Evolutionary conservation across 306 rosid genomes (phyloP), one percentile per base, ranked within the genome.

Genomic region (Rosa lucieae): DNA sequence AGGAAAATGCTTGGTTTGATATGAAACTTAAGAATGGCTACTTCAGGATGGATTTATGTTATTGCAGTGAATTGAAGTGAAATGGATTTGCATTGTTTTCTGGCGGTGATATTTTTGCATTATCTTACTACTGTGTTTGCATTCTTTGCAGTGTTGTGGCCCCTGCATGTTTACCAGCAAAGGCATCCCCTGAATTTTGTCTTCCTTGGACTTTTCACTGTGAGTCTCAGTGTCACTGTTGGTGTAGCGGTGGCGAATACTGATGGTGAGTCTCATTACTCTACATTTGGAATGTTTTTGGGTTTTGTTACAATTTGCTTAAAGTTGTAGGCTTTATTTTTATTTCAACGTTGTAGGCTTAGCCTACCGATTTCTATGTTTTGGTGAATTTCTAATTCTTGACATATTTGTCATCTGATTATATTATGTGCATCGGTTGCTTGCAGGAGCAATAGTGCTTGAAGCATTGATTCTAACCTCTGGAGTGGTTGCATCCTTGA

Each of bases 381-480:
- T 9, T 18, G 5, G 2, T 17, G 69, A 46, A 12, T 68, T 76
- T 18, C 44, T 10, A 12, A 8, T 23, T 12, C 21, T 9, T 67
- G 35, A 10, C 73, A 12, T 21, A 29, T 59, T 15, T 52, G 8
- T 62, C 29, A 46, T 70, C 61, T 76, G 68, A 9, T 42, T 61
- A 29, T 63, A n/a, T 32, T 48, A 35, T 78, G 71, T 49, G 39
- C 68, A 67, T 65, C 71, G 70, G 67, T 78, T 85, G 55, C 18
- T 70, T 88, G 85, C 89, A 95, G 99, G 99, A 73, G 89, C 84
- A 77, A 85, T 95, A 80, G 99, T 95, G 61, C 98, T 95, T 61
- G 97, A 95, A 87, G 99, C 99, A 4, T 89, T 95, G 86, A 80
- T 92, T 80, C 82, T 95, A 84, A 95, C 99, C 62, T 91, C 99